Base-by-base conservation (phyloP, 208 protist genomes). In the Trypanosoma platydactyli region DNA sequence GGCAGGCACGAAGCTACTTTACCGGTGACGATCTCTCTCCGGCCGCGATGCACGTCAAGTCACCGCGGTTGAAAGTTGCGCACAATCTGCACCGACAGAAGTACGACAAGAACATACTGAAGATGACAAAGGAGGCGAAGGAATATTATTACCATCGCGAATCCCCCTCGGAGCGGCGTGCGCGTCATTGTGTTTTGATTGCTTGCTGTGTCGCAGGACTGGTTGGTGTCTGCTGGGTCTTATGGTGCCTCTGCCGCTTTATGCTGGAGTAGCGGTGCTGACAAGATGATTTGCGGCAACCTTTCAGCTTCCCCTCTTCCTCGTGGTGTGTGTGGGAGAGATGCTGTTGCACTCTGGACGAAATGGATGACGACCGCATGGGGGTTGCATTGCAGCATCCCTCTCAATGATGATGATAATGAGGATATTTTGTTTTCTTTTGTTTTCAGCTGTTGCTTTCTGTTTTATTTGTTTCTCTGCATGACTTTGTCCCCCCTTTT, bases 81-180 rank as follows among this genome's bases (percentile, higher is more conserved):
- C 83, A 94, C 65, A 72, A 83, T 5, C 33, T 35, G 33, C 72
- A 88, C 20, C 71, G 84, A 3, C 73, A 77, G 46, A 57, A 73
- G 25, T 89, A 83, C 51, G 86, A 95, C 57, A 80, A 79, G 66
- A 77, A 52, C 2, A 79, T 89, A 16, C 63, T 93, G 12, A 92
- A 91, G 69, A 88, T 80, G 24, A 88, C 71, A 24, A 24, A 56
- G 7, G 86, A 95, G 73, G 13, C 80, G 24, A 42, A 57, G 5
- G 86, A 83, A 53, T 95, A 93, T 59, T 95, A 93, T 60, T 95
- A 95, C 64, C 41, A 58, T 0, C 66, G 60, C 20, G 50, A 71
- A 24, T 76, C 76, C 2, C 15, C 71, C 15, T 46, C 70, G 40
- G 75, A 86, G 69, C 70, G 79, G 54, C 64, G 70, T 40, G 33